Base-by-base conservation (phyloP, 208 protist genomes). In the Leishmania tarentolae region DNA sequence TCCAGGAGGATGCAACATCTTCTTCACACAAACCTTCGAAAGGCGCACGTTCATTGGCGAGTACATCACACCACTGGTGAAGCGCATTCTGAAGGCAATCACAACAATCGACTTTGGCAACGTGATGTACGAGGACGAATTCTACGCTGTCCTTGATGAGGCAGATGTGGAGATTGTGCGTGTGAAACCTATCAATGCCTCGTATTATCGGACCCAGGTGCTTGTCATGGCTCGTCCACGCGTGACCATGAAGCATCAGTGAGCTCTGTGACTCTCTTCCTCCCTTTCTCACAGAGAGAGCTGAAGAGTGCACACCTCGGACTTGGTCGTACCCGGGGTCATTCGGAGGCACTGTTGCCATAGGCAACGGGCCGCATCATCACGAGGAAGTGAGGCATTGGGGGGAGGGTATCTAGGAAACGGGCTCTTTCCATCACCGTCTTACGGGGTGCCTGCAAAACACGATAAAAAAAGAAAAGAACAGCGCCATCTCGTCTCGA, bases 11-110 rank as follows among this genome's bases (percentile, higher is more conserved):
- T 84, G 90, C 50, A 89, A 89, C 69, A 87, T 96, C 31, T 95
- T 89, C 80, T 95, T 97, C 76, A 96, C 92, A 21, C 92, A 94
- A 76, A 95, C 90, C 3, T 95, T 95, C 78, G 92, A 97, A 81
- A 87, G 88, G 61, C 79, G 79, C 65, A 91, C 89, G 3, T 76
- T 94, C n/a, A 19, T 95, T n/a, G 89, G 91, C 0, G 66, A 82
- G 44, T 88, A 92, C 75, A 61, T 95, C 37, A 88, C 81, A 47
- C 92, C 91, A 24, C 53, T 90, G 17, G 83, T 94, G 61, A 96
- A 95, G 86, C 80, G 77, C 24, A 3, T 94, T 3, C 72, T 97
- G 53, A 88, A 72, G 65, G 65, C 87, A 1, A 9, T 96, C 44
- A 95, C 90, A 2, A 94, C 92, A 7, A 93, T 96, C 44, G 92